Evolutionary conservation across 345 rosid species (phyloP), one percentile per base, ranked within the genome.

Genomic region (Heritiera littoralis): DNA sequence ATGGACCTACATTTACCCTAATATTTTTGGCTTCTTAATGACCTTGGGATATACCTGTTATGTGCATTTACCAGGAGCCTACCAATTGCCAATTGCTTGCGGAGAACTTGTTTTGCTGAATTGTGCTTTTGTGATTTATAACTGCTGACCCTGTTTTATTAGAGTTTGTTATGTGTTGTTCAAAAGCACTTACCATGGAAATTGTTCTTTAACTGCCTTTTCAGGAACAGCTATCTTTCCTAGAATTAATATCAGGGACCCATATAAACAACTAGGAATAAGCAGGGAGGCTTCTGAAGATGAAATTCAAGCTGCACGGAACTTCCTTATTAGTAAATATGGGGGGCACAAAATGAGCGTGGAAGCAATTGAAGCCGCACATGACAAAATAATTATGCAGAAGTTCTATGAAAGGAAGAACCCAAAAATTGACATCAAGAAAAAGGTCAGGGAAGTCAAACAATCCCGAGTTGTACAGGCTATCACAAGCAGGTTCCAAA

Each of bases 351-450:
- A 93, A 83, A 94, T 97, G 40, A 95, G 99, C 69, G 81, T 90
- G 30, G 98, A 95, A 75, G 93, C 99, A 71, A 92, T 95, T 54
- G 99, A 93, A 84, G 86, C 94, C 11, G 99, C 97, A 9, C 95
- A 93, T 77, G 94, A 95, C 87, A 92, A 90, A 86, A 95, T 93
- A 72, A 89, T 95, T 80, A 88, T 93, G 98, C 97, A 93, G 83
- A 89, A 91, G 87, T 95, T 93, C 70, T 87, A 92, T 66, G 94
- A 93, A 48, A 85, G 97, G 84, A 95, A 83, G 87, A 91, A 91
- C 82, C 98, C 97, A 0, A 93, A 91, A 87, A 88, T 93, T 52
- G 89, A 92, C 83, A 72, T 90, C 15, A 87, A 84, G 80, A 92
- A 93, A 84, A 93, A 90, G 85, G 87, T 93, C 46, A 89, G 93